Base-by-base conservation (phyloP, 345 rosid species). In the Lepidium africanum region DNA sequence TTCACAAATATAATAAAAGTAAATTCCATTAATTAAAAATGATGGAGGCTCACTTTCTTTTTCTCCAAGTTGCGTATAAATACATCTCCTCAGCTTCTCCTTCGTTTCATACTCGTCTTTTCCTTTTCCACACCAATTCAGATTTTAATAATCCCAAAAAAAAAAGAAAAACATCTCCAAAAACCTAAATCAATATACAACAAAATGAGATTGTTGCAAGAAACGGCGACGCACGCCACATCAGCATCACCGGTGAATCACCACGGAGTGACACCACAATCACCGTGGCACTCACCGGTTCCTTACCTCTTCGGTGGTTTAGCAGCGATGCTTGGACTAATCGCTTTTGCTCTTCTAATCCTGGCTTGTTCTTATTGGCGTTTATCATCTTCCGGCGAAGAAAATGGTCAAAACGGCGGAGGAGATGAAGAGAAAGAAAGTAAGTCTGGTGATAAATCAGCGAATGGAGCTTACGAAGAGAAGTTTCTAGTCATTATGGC, bases 201-300 rank as follows among this genome's bases (percentile, higher is more conserved):
- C 42, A 16, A 69, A 59, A 47, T 13, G 42, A 48, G 17, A 75
- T 30, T 58, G 1, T 61, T 60, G 6, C 43, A 42, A 41, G 68
- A 25, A 5, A 55, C 10, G 25, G 11, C 67, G 14, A 15, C 38
- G 10, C 19, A 50, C 30, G 54, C 68, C 63, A 35, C 77, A 13
- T 39, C 78, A 53, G 32, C 74, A 43, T 40, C 16, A 42, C 37
- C 39, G 5, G 77, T 35, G 21, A 53, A 38, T 21, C 69, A 60
- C 38, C 35, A 54, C 35, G 14, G 19, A 16, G 49, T 39, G 11
- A 12, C n/a, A 16, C 87, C 77, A 16, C 81, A 67, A 36, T 84
- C 91, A 0, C 85, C 87, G n/a, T 89, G 90, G 92, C 86, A 85
- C 75, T 89, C 96, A 7, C 96, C 96, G 2, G 90, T 89, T 14